Evolutionary conservation across 2,329 filamentous ascomycete species (phyloP), one percentile per base, ranked within the genome.

Genomic region (Colletotrichum horii): DNA sequence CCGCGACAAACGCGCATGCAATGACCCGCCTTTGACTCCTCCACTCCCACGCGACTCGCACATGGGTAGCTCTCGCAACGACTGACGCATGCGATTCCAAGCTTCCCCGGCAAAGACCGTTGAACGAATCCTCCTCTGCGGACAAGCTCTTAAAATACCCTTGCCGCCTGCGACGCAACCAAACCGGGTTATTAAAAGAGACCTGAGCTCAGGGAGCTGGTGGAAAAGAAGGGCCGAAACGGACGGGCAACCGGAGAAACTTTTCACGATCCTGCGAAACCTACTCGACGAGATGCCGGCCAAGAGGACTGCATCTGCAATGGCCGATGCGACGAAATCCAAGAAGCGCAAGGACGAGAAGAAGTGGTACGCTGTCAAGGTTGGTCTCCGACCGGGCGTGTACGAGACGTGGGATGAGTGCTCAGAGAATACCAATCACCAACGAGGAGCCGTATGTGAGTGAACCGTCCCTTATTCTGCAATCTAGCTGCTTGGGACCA

Each of bases 381-480:
- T 19, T 85, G 87, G 76, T 83, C 82, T 15, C 91, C 91, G 0
- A 92, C 71, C 58, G 6, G 68, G 68, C 38, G 89, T 94, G n/a
- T 94, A 93, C 81, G 28, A 73, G 72, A 89, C 85, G 4, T 94
- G 91, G 87, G 80, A 86, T n/a, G 90, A 93, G 67, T 93, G 92
- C 79, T 87, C 91, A 81, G 84, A 86, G 73, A 91, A 93, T 81
- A 93, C 89, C 48, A 86, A 88, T 0, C 91, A 92, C 3, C 93
- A 89, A 82, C 87, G 85, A 80, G 93, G 93, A 24, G 93, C 94
- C 73, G 84, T 90, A 43, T 95, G 94, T 95, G 87, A 83, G 93
- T 90, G 58, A 71, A 61, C 9, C 19, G 7, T 28, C 36, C 8
- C 7, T 43, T 32, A 3, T 9, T 43, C 4, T 26, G 26, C 56